Evolutionary conservation across 83 land plant genomes (phyloP).

Genomic region (Picea mariana): DNA sequence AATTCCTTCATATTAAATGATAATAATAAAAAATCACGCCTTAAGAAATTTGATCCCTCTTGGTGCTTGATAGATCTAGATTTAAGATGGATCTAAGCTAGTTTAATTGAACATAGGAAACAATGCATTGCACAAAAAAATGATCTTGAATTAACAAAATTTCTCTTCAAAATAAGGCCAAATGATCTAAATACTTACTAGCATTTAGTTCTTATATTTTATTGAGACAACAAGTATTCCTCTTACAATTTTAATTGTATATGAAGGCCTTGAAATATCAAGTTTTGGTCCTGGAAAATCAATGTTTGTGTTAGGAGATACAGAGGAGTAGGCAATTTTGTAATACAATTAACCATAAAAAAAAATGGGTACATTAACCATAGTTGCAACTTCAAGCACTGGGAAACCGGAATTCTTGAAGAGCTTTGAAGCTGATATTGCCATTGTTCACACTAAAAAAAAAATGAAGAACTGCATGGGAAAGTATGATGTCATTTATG

Average conservation of each 20-base stretch:
- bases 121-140: no score
- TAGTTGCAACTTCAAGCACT: slow-evolving; percentile 87
- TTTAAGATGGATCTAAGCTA: no score
- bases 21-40: no score
- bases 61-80: no score
- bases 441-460: slow-evolving; percentile 82
- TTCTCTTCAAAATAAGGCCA: no score
- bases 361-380: slow-evolving; percentile 54
- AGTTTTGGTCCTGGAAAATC: slow-evolving; percentile 80
- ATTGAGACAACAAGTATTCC: slow-evolving; percentile 85
- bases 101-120: no score
- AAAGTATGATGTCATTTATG: slow-evolving; percentile 90
- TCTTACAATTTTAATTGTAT: slow-evolving; percentile 83
- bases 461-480: slow-evolving; percentile 82
- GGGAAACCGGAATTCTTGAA: slow-evolving; percentile 72
- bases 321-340: slow-evolving; percentile 94
- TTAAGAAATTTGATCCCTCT: no score
- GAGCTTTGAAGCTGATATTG: slow-evolving; percentile 77
- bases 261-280: slow-evolving; percentile 78
- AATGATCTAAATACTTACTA: no score
- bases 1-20: no score
- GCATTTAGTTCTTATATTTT: slow-evolving; percentile 63
- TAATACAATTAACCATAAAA: slow-evolving; percentile 46
- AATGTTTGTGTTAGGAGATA: slow-evolving; percentile 83
- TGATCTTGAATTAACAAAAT: no score